Evolutionary conservation across 2,329 filamentous ascomycete genomes (phyloP).

Genomic region (Epichloe scottii): DNA sequence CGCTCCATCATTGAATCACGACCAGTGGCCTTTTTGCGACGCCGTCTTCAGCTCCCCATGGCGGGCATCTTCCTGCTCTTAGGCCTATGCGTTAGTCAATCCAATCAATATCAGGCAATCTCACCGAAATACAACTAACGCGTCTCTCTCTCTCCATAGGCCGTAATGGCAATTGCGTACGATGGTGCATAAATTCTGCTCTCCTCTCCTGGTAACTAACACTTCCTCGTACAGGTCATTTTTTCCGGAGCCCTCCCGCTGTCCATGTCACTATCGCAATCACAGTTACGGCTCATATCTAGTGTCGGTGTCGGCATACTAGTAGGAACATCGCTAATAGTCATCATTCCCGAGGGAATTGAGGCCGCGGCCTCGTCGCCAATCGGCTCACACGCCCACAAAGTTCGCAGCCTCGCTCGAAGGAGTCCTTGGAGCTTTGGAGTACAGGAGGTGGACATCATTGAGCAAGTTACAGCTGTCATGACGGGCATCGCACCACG

Average conservation of each 20-base stretch:
- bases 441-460: conserved; percentile 13
- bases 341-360: conserved; percentile 94
- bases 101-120: background rate
- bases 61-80: conserved; percentile 27
- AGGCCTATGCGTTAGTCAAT: conserved; percentile 29
- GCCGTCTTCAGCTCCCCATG: conserved; percentile 16
- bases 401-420: conserved; percentile 19
- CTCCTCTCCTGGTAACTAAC: background rate
- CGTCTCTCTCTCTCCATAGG: conserved; percentile 17
- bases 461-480: conserved; percentile 11
- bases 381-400: conserved; percentile 26
- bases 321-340: conserved; percentile 87
- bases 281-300: conserved; percentile 79
- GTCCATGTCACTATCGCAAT: conserved; percentile 74
- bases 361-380: conserved; percentile 66
- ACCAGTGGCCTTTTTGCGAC: background rate
- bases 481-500: conserved; percentile 2
- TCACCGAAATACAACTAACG: background rate
- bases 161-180: conserved; percentile 48
- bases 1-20: background rate
- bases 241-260: conserved; percentile 79
- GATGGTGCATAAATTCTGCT: background rate
- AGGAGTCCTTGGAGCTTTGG: conserved; percentile 20
- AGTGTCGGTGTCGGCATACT: conserved; percentile 88
- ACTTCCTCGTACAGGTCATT: conserved; percentile 58